Percentiles rank a stretch among this genome's conserved stretches.
Evolutionary conservation across 371 early-diverging fungal species (phyloP).

Genomic region (Chytridium lagenaria): DNA sequence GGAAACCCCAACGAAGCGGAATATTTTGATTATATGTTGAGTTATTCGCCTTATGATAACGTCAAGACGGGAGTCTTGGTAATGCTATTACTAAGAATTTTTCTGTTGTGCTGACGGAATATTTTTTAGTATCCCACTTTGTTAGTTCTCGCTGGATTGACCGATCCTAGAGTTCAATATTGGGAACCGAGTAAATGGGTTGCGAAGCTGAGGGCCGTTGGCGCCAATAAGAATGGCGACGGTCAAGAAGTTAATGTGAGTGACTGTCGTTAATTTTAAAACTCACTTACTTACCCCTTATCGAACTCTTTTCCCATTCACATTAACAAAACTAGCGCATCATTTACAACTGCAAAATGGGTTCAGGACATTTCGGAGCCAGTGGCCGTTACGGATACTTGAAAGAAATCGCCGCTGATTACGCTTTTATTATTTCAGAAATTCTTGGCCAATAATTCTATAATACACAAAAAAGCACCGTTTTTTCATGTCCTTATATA

Average conservation of each 20-base stretch:
- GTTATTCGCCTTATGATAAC: slow-evolving; percentile 59
- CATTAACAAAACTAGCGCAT: slow-evolving; percentile 26
- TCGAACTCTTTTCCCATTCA: not conserved
- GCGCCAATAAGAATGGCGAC: slow-evolving; percentile 25
- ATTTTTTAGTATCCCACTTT: slow-evolving; percentile 56
- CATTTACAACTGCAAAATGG: slow-evolving; percentile 54
- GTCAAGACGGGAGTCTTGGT: slow-evolving; percentile 31
- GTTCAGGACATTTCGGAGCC: slow-evolving; percentile 51
- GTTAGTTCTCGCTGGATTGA: slow-evolving; percentile 66
- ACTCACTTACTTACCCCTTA: not conserved
- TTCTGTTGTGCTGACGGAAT: not conserved
- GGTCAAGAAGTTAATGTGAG: slow-evolving; percentile 16
- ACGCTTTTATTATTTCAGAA: slow-evolving; percentile 43
- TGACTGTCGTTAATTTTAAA: not conserved
- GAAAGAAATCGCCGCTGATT: slow-evolving; percentile 48
- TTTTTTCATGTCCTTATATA: no score
- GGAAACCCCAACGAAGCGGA: slow-evolving; percentile 56
- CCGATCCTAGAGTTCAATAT: slow-evolving; percentile 68
- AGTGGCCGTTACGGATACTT: slow-evolving; percentile 46
- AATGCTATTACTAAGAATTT: not conserved
- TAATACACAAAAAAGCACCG: no score
- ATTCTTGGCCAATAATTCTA: not conserved
- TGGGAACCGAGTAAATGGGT: slow-evolving; percentile 70
- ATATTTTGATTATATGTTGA: slow-evolving; percentile 55
- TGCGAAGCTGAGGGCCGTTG: slow-evolving; percentile 56